Evolutionary conservation across 805 yeast species (phyloP), one percentile per base, ranked within the genome.

Genomic region (Lachancea sp.): DNA sequence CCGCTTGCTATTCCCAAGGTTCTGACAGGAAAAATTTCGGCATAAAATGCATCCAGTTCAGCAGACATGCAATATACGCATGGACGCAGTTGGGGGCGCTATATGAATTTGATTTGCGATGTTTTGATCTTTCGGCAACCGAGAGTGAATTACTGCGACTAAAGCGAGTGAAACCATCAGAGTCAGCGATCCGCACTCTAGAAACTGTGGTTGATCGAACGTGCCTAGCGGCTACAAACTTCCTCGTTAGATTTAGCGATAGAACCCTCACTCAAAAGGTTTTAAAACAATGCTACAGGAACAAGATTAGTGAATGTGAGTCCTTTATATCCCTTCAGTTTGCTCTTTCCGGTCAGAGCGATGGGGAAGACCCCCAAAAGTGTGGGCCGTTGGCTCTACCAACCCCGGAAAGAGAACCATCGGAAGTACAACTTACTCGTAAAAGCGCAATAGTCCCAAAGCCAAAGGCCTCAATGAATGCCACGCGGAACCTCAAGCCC

Each of bases 251-350:
- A 15, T 45, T 38, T 17, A 35, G 9, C 5, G 47, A 39, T 18
- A 17, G 3, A 19, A 9, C 15, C 7, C 17, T 34, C 2, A n/a
- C 25, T 11, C 41, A 41, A 20, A 29, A 17, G 1, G 12, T 37
- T 5, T n/a, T 33, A 29, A 37, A 37, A 39, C 43, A 41, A 17
- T 35, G 40, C 19, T 37, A 35, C 33, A 15, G 51, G 8, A 54
- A 60, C 22, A 67, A 64, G 46, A 52, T 66, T 1, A 67, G 71
- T 41, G 66, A 65, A 36, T 63, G 54, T 1, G 46, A 58, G 38
- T 53, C 56, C 2, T 61, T 51, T 32, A 59, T 67, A 19, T 44
- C 54, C 2, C 49, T 64, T 3, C 46, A 53, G 12, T 51, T 49
- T 15, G 44, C 34, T 31, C 12, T 35, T 9, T 44, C 48, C n/a